Evolutionary conservation across 73 alveolate species (phyloP), one percentile per base, ranked within the genome.

Genomic region (Paramecium caudatum): DNA sequence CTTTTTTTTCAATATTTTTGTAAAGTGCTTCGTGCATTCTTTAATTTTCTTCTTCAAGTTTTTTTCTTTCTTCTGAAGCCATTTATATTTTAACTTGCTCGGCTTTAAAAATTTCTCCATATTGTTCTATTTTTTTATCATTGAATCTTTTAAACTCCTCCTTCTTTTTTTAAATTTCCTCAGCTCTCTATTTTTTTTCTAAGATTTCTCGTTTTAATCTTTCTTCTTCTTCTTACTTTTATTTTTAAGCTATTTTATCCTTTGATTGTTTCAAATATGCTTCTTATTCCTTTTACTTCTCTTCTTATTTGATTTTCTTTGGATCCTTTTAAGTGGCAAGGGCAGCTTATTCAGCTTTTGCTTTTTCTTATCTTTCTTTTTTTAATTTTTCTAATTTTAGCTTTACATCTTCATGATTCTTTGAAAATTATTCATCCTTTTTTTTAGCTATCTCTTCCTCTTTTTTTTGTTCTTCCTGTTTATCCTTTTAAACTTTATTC

Each of bases 381-480:
- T 74, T 74, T 47, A 74, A 74, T 43, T 74, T 43, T 16, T 37
- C 88, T 13, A 39, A 74, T 74, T 74, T 74, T 2, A 27, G 43
- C 47, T 74, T 74, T 1, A 47, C 46, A n/a, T 16, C n/a, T 45
- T 74, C 88, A 74, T 37, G 45, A 74, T 74, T 37, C 55, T 74
- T 74, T 74, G 36, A 13, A 10, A 74, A 10, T 19, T 74, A 41
- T 21, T 37, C 69, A 1, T 74, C 62, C 19, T 68, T 74, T 4
- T 36, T 7, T 21, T 19, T 43, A 2, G 9, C 15, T 39, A 41
- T 68, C 10, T 37, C 68, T 15, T 37, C 39, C 27, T 74, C 62
- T 34, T 37, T 27, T 25, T 74, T 23, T 17, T 37, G 17, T 5
- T 30, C 62, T 0, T 37, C 65, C 43, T 36, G 17, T 43, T 37